Conservation (phyloP, 176 grass and related monocot genomes). For the barley (Hordeum vulgare) region MorexV3_pseudomolecules_assembly NC_058523.1:556970095-556970594, state of each 20-base stretch:
- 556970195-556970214: conserved; percentile 44
- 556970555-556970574: conserved; percentile 40
- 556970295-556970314: conserved; percentile 51
- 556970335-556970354: conserved; percentile 86
- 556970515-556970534: conserved; percentile 52
- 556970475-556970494: conserved; percentile 45
- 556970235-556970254: conserved; percentile 50
- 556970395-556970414: conserved; percentile 41
- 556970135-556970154: conserved; percentile 66
- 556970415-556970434: conserved; percentile 70
- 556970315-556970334: conserved; percentile 51
- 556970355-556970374: conserved; percentile 38
- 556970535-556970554: conserved; percentile 32
- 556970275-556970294: conserved; percentile 56
- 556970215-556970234: conserved; percentile 56
- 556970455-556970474: conserved; percentile 74
- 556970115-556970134: conserved; percentile 59
- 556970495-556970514: conserved; percentile 38
- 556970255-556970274: conserved; percentile 51
- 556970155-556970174: conserved; percentile 87
- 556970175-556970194: conserved; percentile 74
- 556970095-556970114: conserved; percentile 60
- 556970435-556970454: conserved; percentile 69
- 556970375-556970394: conserved; percentile 60
- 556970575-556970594: conserved; percentile 45